These are phyloP conservation scores for Mycena vulgaris DNA, from an alignment of 768 basidiomycete genomes.

Conservation along the genomic window DNA sequence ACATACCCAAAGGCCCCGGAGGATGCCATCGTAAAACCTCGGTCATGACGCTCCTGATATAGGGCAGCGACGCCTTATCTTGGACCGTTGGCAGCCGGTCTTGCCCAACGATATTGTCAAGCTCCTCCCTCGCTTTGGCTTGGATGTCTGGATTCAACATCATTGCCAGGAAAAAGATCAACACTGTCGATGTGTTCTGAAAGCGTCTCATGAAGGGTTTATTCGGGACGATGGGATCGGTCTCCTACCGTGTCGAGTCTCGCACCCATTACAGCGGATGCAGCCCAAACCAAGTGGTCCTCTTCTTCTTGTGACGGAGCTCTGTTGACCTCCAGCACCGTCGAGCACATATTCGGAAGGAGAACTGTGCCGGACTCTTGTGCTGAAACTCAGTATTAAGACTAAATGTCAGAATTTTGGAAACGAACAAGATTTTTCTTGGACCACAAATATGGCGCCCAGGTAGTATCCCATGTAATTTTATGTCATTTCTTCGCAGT, in stretches of 20 bases:
- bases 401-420: background rate
- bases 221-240: no score
- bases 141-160: slow-evolving; percentile 30
- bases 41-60: slow-evolving; percentile 21
- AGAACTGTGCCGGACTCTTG: slow-evolving; percentile 1
- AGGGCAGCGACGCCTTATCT: slow-evolving; percentile 25
- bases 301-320: background rate
- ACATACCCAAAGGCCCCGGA: slow-evolving; percentile 31
- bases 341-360: slow-evolving; percentile 9
- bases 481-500: background rate
- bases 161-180: slow-evolving; percentile 34
- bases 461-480: background rate
- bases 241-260: slow-evolving; percentile 22
- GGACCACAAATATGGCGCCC: slow-evolving; percentile 6
- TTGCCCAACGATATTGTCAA: slow-evolving; percentile 25
- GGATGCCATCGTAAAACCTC: slow-evolving; percentile 35
- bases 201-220: no score
- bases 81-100: slow-evolving; percentile 28
- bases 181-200: slow-evolving; percentile 6
- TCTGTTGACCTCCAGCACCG: background rate
- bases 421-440: background rate
- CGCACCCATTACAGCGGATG: slow-evolving; percentile 8
- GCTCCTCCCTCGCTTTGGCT: slow-evolving; percentile 12
- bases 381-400: background rate
- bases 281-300: slow-evolving; percentile 6